These are phyloP conservation scores for Leucocoprinus gongylophorus DNA, from an alignment of 1,284 basidiomycete genomes.

Conservation along the genomic window DNA sequence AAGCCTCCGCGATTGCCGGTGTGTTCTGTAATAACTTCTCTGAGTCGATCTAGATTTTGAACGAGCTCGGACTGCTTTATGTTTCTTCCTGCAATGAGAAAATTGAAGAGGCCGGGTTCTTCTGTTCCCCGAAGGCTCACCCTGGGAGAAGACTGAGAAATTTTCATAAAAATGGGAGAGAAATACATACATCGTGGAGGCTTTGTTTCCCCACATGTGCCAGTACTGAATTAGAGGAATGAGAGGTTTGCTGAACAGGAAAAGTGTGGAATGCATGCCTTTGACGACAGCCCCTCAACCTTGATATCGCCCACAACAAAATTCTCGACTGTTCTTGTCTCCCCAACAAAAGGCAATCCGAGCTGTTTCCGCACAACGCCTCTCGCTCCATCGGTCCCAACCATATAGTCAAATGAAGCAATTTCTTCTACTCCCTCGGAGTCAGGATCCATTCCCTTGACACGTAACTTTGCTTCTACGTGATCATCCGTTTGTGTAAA, in stretches of 20 bases:
- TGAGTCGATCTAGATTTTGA: slow-evolving; percentile 24
- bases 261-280: slow-evolving; percentile 22
- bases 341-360: slow-evolving; percentile 39
- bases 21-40: slow-evolving; percentile 25
- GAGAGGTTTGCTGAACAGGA: background rate
- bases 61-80: slow-evolving; percentile 25
- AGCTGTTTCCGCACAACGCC: slow-evolving; percentile 38
- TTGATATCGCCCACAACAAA: slow-evolving; percentile 38
- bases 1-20: slow-evolving; percentile 27
- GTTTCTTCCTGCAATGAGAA: slow-evolving; percentile 26
- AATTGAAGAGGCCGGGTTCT: slow-evolving; percentile 29
- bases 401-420: slow-evolving; percentile 28
- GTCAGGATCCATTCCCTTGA: slow-evolving; percentile 16
- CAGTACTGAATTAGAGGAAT: slow-evolving; percentile 22
- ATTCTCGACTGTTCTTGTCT: slow-evolving; percentile 27
- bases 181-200: slow-evolving; percentile 21
- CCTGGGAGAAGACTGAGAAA: slow-evolving; percentile 17
- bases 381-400: slow-evolving; percentile 38
- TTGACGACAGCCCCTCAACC: slow-evolving; percentile 24
- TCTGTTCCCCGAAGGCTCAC: slow-evolving; percentile 23
- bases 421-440: slow-evolving; percentile 20
- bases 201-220: slow-evolving; percentile 31
- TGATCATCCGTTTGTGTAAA: slow-evolving; percentile 28
- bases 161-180: background rate
- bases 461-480: slow-evolving; percentile 29